phyloP scores from a whole-genome alignment of 345 rosid genomes.

The Bruguiera parviflora region DNA sequence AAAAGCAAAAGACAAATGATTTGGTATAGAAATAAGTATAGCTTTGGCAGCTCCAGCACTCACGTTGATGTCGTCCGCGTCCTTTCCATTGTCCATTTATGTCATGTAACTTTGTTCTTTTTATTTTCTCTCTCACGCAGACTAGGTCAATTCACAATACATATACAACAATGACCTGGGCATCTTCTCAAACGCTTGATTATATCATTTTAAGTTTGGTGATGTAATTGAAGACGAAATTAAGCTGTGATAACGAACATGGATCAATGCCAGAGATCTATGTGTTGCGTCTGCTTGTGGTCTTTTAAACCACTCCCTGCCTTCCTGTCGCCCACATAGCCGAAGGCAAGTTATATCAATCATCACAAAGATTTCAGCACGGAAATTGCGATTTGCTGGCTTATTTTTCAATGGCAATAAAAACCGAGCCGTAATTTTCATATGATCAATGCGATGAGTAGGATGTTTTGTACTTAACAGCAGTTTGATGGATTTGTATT shows the following conservation, averaged over 20 bases:
- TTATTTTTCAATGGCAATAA: neutral
- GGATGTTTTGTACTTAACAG: neutral
- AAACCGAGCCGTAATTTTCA: neutral
- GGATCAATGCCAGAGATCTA: slow-evolving; percentile 1
- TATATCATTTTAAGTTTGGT: neutral
- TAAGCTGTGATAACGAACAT: neutral
- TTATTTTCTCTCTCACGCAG: neutral
- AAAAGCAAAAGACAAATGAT: slow-evolving; percentile 21
- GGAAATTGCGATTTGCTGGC: neutral
- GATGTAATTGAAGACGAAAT: slow-evolving; percentile 4
- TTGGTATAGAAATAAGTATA: slow-evolving; percentile 18
- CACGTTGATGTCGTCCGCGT: slow-evolving; percentile 30
- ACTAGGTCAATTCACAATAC: slow-evolving; percentile 6
- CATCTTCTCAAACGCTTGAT: neutral
- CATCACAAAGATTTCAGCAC: neutral
- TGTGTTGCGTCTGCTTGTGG: slow-evolving; percentile 16
- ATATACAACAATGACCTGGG: no score
- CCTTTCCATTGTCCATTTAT: neutral
- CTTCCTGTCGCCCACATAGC: slow-evolving; percentile 25
- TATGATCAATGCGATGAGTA: neutral
- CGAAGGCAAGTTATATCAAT: neutral
- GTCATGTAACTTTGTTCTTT: neutral
- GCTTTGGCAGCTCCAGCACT: slow-evolving; percentile 19
- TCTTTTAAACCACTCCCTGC: slow-evolving; percentile 19
- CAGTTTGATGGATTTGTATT: neutral